Evolutionary conservation across 2,329 filamentous ascomycete species (phyloP).

Genomic region (Amauroascus niger): DNA sequence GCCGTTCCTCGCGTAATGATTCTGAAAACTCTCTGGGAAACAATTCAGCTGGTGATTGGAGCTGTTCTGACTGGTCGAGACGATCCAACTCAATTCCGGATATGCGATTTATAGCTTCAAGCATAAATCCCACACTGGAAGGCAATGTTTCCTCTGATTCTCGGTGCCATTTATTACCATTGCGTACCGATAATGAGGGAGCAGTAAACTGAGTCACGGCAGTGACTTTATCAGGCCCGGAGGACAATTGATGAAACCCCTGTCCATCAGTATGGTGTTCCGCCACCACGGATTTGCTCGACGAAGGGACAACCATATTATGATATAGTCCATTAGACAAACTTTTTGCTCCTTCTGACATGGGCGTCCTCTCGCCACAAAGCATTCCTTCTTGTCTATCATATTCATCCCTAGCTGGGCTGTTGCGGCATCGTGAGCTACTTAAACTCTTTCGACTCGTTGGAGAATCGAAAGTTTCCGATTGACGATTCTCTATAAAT

Average conservation of each 20-base stretch:
- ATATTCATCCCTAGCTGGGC: not conserved
- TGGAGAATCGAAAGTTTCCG: not conserved
- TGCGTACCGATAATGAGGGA: not conserved
- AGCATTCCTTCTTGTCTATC: not conserved
- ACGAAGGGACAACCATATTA: not conserved
- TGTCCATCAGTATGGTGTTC: not conserved
- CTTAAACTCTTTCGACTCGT: not conserved
- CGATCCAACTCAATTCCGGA: slow-evolving; percentile 2
- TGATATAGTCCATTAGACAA: not conserved
- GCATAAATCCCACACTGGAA: slow-evolving; percentile 1
- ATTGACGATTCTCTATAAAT: too few relatives aligned
- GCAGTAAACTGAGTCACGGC: not conserved
- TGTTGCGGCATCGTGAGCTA: not conserved
- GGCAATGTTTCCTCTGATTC: not conserved
- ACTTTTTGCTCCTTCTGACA: not conserved
- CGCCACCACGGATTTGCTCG: not conserved
- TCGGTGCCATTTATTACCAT: not conserved
- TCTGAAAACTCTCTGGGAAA: slow-evolving; percentile 2
- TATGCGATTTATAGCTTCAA: slow-evolving; percentile 13
- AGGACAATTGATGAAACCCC: not conserved
- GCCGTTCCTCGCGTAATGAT: slow-evolving; percentile 2
- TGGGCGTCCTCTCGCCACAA: too few relatives aligned
- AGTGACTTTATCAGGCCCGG: too few relatives aligned
- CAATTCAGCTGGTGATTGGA: not conserved
- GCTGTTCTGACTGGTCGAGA: not conserved